Base-by-base conservation (phyloP, 2,329 filamentous ascomycete species). In the Neofusicoccum ribis region DNA sequence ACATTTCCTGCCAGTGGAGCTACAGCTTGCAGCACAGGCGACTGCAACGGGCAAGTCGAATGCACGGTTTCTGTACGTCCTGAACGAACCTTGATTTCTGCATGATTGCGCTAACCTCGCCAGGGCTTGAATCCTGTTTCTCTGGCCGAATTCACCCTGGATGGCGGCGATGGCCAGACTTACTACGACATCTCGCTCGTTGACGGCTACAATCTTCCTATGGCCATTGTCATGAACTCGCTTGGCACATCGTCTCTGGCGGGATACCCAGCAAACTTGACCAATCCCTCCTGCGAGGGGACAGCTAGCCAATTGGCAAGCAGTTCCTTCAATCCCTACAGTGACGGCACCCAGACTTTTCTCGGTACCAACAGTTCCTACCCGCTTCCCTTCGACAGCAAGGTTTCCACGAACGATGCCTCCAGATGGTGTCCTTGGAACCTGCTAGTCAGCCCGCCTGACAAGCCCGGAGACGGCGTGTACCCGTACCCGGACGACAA, bases 171-270 rank as follows among this genome's bases (percentile, higher is more conserved):
- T 49, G 81, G 82, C 23, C 89, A 93, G 73, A 90, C 88, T 9
- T 95, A 92, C 75, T 94, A 93, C 78, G 91, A 95, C 76, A 91
- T 95, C 68, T 93, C 90, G 46, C 83, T 94, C 2, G 91, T 95
- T 23, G 91, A 95, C 73, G 91, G 91, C 56, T 94, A 94, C 83
- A 94, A 94, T 73, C 78, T 94, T 1, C 90, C 90, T 1, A 74
- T 93, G 67, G 89, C 86, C 36, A 86, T 85, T 43, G 76, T 83
- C 23, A 72, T 82, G 27, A 73, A 80, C 50, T 74, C 78, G 11
- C 84, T 88, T 23, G 82, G 84, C 63, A 88, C 91, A 70, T 83
- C 85, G 7, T 83, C 82, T 1, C 84, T 90, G 8, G 77, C 81
- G 59, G 78, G 81, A 63, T 88, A 93, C 66, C 89, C 91, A 12